Percentiles rank a stretch among this genome's conserved stretches.
Conservation (phyloP, 176 grass and related monocot genomes). For the Zea mays region DNA sequence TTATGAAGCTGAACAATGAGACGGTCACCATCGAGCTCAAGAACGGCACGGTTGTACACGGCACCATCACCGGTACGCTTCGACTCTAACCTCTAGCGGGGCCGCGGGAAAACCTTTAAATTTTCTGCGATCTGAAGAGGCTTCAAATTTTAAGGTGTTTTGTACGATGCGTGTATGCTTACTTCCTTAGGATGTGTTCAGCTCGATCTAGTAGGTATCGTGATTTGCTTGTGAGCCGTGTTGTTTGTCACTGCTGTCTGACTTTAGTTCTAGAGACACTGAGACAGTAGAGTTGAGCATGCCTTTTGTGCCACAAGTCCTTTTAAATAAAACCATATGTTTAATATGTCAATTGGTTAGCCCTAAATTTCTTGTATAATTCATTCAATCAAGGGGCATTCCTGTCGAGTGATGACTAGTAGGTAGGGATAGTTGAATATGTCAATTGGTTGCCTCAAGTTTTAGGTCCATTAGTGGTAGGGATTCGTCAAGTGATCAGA, state of each 20-base stretch:
- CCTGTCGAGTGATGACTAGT: background rate
- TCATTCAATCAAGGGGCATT: background rate
- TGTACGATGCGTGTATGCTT: background rate
- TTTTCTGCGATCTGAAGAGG: background rate
- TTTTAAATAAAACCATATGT: background rate
- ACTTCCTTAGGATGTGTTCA: background rate
- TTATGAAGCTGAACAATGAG: conserved; percentile 99
- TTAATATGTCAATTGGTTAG: background rate
- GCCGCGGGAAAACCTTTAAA: too few relatives aligned
- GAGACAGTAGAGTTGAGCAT: background rate
- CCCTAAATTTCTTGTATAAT: background rate
- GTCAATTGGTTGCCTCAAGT: background rate
- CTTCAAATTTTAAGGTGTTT: background rate
- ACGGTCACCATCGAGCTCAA: conserved; percentile 96
- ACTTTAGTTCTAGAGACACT: background rate
- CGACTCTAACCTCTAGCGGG: background rate
- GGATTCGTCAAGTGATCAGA: background rate
- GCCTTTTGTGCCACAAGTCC: background rate
- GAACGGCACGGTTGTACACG: conserved; percentile 92
- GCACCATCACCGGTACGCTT: conserved; percentile 78
- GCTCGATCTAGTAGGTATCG: background rate
- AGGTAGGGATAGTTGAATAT: background rate
- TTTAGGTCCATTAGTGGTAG: background rate
- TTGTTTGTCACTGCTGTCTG: background rate
- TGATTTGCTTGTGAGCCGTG: background rate